These are phyloP conservation scores for Solanum microdontum DNA, from an alignment of 257 asterid genomes.

Conservation along the genomic window DNA sequence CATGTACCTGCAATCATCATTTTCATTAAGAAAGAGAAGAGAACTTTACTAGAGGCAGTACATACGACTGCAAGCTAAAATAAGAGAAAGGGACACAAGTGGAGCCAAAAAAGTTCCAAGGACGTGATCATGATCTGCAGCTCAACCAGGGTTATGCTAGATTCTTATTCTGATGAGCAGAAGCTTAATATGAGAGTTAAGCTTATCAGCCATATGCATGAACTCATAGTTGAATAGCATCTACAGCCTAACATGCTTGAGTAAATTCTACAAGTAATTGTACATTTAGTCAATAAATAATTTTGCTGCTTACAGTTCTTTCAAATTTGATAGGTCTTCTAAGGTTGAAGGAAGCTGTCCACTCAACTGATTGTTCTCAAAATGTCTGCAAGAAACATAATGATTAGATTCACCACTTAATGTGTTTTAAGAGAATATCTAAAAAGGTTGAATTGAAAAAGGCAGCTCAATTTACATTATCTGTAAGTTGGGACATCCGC, in stretches of 20 bases:
- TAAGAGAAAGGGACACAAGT: not conserved
- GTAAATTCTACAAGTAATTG: not conserved
- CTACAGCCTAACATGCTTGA: not conserved
- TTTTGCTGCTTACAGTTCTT: constrained; percentile 61
- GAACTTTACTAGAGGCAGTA: not conserved
- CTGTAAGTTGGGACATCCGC: constrained; percentile 72
- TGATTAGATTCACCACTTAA: constrained; percentile 2
- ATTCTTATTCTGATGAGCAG: not conserved
- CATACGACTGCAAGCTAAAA: not conserved
- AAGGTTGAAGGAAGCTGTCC: constrained; percentile 72
- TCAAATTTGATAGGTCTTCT: constrained; percentile 48
- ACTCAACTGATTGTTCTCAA: constrained; percentile 64
- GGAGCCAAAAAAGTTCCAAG: not conserved
- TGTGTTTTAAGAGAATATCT: not conserved
- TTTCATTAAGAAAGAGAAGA: not conserved
- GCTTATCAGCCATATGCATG: not conserved
- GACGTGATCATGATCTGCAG: not conserved
- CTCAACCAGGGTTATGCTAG: not conserved
- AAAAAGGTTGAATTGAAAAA: not conserved
- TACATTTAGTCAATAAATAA: not conserved
- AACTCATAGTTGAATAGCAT: not conserved
- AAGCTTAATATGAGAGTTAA: not conserved
- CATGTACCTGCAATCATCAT: constrained; percentile 53
- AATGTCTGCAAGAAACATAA: constrained; percentile 50
- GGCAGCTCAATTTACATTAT: constrained; percentile 33